Evolutionary conservation across 352 stramenopile species (phyloP), one percentile per base, ranked within the genome.

Genomic region (Phytophthora pseudosyringae): DNA sequence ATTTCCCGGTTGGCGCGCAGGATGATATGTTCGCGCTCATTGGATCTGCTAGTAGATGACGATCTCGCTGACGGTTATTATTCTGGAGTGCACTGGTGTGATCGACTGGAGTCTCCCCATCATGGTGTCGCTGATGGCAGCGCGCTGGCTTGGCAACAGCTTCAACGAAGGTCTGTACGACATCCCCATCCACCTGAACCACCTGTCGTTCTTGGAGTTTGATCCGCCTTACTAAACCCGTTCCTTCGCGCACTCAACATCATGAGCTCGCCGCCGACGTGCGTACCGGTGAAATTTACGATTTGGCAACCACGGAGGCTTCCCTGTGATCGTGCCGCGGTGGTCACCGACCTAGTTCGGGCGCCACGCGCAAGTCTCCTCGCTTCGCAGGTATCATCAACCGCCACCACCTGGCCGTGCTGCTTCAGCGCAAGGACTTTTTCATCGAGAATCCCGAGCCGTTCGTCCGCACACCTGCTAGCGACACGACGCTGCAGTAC

Each of bases 161-260:
- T 99, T 99, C 77, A 99, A 99, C 75, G 94, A 99, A 66, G 95
- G 96, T 15, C 77, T 99, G 25, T 99, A 99, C 78, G 97, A 99
- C 75, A 98, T 99, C 59, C 96, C 99, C 70, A 99, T 99, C 67
- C 89, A 98, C 67, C 77, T 99, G 43, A 98, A 98, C 64, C 76
- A 97, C 56, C 87, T 99, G 65, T 95, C 96, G 26, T 99, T 99
- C 75, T 76, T 99, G 33, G 95, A 99, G 68, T 97, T 97, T 16
- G 94, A 99, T 51, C 90, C 96, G 10, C 94, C 93, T 3, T 91
- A 86, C 56, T 91, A 93, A 58, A 71, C 78, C 0, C 76, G 83
- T 5, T 88, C 66, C 69, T 95, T 21, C 81, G 86, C n/a, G 84
- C 80, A 0, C 47, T 87, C 38, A 92, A 93, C 75, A 86, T 93